Conservation (phyloP, 495 filamentous ascomycete species). For the Beverwykella pulmonaria region DNA sequence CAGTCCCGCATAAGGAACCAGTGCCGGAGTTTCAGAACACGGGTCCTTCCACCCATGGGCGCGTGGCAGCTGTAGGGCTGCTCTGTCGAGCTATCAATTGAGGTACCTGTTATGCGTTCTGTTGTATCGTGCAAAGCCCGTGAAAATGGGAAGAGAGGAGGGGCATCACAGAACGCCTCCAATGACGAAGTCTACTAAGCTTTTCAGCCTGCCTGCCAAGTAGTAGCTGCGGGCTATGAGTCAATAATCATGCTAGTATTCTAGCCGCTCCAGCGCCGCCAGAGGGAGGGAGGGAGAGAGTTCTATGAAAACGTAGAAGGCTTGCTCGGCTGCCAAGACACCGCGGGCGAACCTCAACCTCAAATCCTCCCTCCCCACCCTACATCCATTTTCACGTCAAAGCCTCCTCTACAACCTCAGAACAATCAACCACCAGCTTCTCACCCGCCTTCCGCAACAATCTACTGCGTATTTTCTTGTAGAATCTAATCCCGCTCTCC, state of each 20-base stretch:
- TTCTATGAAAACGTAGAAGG: not conserved
- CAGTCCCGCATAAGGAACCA: not conserved
- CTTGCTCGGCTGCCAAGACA: slow-evolving; percentile 12
- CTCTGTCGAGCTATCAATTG: not conserved
- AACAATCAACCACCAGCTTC: slow-evolving; percentile 12
- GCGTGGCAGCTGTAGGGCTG: slow-evolving; percentile 1
- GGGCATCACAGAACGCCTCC: not conserved
- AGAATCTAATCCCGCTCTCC: not conserved
- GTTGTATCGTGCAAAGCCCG: not conserved
- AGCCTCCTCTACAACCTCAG: not conserved
- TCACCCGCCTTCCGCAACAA: not conserved
- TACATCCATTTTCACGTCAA: slow-evolving; percentile 5
- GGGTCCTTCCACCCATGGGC: not conserved
- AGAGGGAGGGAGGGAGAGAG: not conserved
- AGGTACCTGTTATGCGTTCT: not conserved
- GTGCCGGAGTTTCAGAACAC: not conserved
- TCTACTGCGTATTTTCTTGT: slow-evolving; percentile 5
- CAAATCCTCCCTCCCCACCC: not conserved
- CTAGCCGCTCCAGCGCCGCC: not conserved
- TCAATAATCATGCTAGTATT: not conserved
- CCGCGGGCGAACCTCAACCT: slow-evolving; percentile 2
- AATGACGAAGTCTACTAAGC: not conserved
- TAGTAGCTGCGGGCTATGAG: not conserved
- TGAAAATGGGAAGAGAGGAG: not conserved
- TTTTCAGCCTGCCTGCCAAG: not conserved